Conservation (phyloP, 768 basidiomycete genomes). For the Psilocybe cyanescens region DNA sequence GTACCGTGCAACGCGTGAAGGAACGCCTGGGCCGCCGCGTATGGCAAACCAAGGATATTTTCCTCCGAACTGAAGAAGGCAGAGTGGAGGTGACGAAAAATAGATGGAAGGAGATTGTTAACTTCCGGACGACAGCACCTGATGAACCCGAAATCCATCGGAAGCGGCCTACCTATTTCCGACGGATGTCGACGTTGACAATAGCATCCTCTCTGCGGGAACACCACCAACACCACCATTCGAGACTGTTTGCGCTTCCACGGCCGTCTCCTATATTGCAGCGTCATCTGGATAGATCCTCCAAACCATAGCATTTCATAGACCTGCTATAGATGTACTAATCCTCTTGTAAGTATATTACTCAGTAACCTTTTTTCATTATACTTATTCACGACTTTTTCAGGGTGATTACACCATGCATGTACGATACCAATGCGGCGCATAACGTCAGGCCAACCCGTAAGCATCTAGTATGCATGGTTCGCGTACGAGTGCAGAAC, state of each 20-base stretch:
- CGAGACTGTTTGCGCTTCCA: neutral
- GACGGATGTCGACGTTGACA: conserved; percentile 14
- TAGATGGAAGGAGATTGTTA: conserved; percentile 54
- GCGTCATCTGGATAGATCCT: neutral
- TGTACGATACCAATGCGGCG: neutral
- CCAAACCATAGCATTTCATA: conserved; percentile 3
- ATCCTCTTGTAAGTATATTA: neutral
- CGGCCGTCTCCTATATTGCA: neutral
- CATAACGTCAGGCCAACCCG: neutral
- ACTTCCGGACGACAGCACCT: conserved; percentile 39
- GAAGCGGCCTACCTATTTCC: neutral
- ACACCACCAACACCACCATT: neutral
- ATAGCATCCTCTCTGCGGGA: neutral
- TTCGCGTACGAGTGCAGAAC: neutral
- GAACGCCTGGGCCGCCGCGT: conserved; percentile 81
- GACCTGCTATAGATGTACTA: neutral
- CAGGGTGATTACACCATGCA: neutral
- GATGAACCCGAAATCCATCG: neutral
- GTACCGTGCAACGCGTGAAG: conserved; percentile 65
- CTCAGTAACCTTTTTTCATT: neutral
- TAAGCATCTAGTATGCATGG: neutral
- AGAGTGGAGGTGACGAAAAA: conserved; percentile 41
- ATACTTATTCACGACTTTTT: neutral
- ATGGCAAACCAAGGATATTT: conserved; percentile 64
- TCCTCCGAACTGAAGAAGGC: conserved; percentile 35